These are phyloP conservation scores for Neurospora pannonica DNA, from an alignment of 495 filamentous ascomycete species.

Conservation along the genomic window DNA sequence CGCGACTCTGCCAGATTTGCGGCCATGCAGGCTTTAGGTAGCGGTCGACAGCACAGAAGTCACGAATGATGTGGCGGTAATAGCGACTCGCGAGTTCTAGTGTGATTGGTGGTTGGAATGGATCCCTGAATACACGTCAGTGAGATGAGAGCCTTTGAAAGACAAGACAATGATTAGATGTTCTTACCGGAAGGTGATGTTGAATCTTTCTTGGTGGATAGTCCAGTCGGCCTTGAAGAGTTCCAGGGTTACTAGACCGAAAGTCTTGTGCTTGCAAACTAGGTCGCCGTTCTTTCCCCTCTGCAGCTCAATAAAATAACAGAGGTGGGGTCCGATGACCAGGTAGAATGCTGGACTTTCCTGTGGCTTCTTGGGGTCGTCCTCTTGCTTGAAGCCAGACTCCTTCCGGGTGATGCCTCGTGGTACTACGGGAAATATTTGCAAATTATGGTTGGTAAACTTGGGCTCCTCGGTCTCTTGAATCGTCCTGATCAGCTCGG, in stretches of 20 bases:
- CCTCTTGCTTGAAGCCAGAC: constrained; percentile 37
- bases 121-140: constrained; percentile 40
- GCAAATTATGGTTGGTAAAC: constrained; percentile 60
- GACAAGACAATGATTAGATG: not conserved
- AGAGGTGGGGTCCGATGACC: constrained; percentile 70
- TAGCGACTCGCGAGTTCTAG: constrained; percentile 73
- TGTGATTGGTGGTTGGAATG: constrained; percentile 51
- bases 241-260: constrained; percentile 70
- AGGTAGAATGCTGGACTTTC: constrained; percentile 83
- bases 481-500: constrained; percentile 47
- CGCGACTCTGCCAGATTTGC: constrained; percentile 56
- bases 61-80: constrained; percentile 66
- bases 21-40: constrained; percentile 79
- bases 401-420: constrained; percentile 45
- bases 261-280: constrained; percentile 34
- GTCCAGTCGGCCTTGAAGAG: constrained; percentile 21
- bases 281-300: constrained; percentile 42
- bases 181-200: constrained; percentile 68
- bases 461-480: constrained; percentile 57
- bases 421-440: constrained; percentile 78
- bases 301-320: constrained; percentile 63
- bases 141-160: not conserved
- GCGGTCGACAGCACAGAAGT: constrained; percentile 61
- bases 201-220: constrained; percentile 73
- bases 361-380: constrained; percentile 46